Evolutionary conservation across 352 stramenopile species (phyloP), one percentile per base, ranked within the genome.

Genomic region (Phytophthora pseudosyringae): DNA sequence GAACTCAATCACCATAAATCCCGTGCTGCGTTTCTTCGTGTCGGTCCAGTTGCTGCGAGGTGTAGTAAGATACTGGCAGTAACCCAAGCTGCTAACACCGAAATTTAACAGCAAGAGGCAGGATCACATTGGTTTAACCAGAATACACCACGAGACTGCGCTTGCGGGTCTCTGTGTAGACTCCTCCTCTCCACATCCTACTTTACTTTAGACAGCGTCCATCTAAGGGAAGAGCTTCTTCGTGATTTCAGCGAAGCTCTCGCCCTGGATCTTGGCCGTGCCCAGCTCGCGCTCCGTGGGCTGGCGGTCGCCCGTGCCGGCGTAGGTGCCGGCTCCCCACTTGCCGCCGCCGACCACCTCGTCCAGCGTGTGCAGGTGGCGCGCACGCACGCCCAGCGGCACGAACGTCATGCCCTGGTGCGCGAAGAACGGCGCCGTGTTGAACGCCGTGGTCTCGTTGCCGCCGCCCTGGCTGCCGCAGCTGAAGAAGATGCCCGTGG

Each of bases 381-480:
- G 73, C 9, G 61, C 79, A 54, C 81, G 81, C 67, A 86, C 88
- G 64, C 91, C 93, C 13, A 97, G 66, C 32, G 93, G 91, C 53
- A 98, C 88, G 61, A 89, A 98, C 12, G 91, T 84, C 83, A 98
- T 89, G 40, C 93, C 93, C 29, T 97, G 90, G 78, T 97, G 89
- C 0, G 86, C 67, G 18, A 97, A 75, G 76, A 97, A 97, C 0
- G 90, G 89, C n/a, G 97, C 10, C 3, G 79, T 56, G 4, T 88
- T 94, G 21, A 96, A 73, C 11, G 81, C 83, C 11, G 89, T 95
- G 35, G 90, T 98, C 71, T 98, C 93, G 78, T 98, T 91, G 48
- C 93, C 93, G 18, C 91, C 90, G 48, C 77, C 86, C 32, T 81
- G 73, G 0, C 76, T 91, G 33, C 76, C 89, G 31, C 87, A 95